Evolutionary conservation across 176 grass and related monocot genomes (phyloP), one percentile per base, ranked within the genome.

Genomic region (Typha latifolia): DNA sequence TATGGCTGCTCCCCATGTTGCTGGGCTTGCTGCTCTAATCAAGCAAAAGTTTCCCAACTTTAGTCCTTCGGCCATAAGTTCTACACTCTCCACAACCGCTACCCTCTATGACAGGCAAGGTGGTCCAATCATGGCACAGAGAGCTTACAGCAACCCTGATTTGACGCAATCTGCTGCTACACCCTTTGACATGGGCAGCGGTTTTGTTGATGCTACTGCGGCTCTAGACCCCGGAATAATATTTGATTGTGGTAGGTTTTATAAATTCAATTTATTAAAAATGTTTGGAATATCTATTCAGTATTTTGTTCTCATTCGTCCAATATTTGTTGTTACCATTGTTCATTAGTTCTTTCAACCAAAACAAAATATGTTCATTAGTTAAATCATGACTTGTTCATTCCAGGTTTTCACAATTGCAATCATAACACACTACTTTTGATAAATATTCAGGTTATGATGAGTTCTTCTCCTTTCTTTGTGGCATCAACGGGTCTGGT

Each of bases 161-260:
- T 86, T 83, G 2, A 99, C 70, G 31, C 83, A 90, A 74, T 83
- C 86, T 64, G 89, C 80, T 62, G 94, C 94, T 37, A 99, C 94
- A 62, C 79, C 94, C 63, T 99, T 93, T 75, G 94, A 99, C 77
- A 99, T 93, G 94, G 94, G 89, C 26, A 90, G 78, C 80, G 94
- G 94, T 11, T 99, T 99, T 76, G 83, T 82, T 51, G 93, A 93
- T 82, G 83, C 94, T 64, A 93, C 94, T 68, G 85, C 85, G 51
- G 85, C 94, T 80, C 71, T 93, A 61, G 89, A 99, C 53, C 89
- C 94, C 23, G 94, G 94, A 47, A 83, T 99, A 3, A 76, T 99
- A 70, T 93, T 99, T 76, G 89, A 99, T 74, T 87, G 76, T 23
- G 76, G 94, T 99, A 80, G 80, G 80, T 87, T 83, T 0, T 69